Conservation (phyloP, 371 early-diverging fungal genomes). For the Mortierella sp. region DNA sequence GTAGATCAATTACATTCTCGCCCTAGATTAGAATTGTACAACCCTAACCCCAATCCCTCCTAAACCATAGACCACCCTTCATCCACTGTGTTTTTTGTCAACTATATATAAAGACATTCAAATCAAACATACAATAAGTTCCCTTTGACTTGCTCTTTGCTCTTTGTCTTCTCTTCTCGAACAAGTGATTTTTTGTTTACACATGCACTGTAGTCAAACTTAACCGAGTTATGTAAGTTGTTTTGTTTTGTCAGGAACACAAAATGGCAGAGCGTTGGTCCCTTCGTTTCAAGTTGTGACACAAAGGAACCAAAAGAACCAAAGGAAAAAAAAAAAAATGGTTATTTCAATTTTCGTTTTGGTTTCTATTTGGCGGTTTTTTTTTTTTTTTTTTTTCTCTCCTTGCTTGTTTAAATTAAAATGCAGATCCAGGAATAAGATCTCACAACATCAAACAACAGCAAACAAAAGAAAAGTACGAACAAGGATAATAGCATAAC, state of each 20-base stretch:
- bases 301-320: neutral
- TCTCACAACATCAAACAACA: neutral
- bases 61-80: neutral
- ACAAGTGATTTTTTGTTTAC: no score
- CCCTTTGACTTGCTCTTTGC: no score
- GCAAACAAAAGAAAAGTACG: neutral
- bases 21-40: conserved; percentile 7
- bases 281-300: neutral
- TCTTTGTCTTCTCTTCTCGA: no score
- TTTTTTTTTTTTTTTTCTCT: neutral
- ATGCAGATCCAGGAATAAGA: neutral
- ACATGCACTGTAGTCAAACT: no score
- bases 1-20: conserved; percentile 19
- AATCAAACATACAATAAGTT: neutral
- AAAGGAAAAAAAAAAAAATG: neutral
- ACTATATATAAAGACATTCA: neutral
- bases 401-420: neutral
- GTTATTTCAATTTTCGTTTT: no score
- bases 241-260: neutral
- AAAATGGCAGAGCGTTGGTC: neutral
- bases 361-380: neutral
- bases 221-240: neutral
- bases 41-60: neutral
- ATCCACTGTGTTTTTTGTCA: neutral
- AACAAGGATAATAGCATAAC: no score